These are phyloP conservation scores for Auricularia auricula-judae DNA, from an alignment of 768 basidiomycete genomes.

Conservation along the genomic window DNA sequence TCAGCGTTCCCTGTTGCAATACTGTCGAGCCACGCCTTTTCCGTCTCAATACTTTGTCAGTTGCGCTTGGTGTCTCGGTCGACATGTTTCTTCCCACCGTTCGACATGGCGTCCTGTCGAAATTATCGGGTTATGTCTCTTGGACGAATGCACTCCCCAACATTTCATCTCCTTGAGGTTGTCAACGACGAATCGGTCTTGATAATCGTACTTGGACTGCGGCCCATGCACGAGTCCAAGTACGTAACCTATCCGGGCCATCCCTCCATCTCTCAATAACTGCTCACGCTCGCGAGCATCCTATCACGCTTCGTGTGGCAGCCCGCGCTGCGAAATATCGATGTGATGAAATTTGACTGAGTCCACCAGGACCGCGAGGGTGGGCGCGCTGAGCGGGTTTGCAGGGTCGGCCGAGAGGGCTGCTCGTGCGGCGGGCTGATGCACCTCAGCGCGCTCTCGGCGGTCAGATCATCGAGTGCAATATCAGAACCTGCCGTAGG, in stretches of 20 bases:
- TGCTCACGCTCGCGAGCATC: slow-evolving; percentile 31
- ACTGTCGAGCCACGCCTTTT: slow-evolving; percentile 17
- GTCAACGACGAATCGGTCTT: slow-evolving; percentile 12
- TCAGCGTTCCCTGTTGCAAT: slow-evolving; percentile 41
- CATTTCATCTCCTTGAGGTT: not conserved
- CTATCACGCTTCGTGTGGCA: slow-evolving; percentile 30
- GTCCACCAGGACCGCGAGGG: slow-evolving; percentile 44
- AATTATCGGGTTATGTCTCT: too few relatives aligned
- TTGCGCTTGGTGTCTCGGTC: slow-evolving; percentile 30
- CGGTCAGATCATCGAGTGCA: too few relatives aligned
- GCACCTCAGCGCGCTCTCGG: slow-evolving; percentile 27
- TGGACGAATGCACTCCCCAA: not conserved
- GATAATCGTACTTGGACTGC: slow-evolving; percentile 18
- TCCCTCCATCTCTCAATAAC: slow-evolving; percentile 17
- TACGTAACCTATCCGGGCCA: slow-evolving; percentile 36
- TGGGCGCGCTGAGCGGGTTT: slow-evolving; percentile 39
- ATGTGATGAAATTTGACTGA: slow-evolving; percentile 36
- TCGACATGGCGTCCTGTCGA: slow-evolving; percentile 19
- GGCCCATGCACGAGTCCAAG: slow-evolving; percentile 22
- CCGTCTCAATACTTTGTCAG: slow-evolving; percentile 30
- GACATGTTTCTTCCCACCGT: slow-evolving; percentile 34
- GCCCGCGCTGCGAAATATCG: slow-evolving; percentile 30
- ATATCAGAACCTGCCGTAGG: too few relatives aligned
- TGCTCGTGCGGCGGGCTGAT: slow-evolving; percentile 44
- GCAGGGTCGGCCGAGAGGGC: slow-evolving; percentile 38